These are phyloP conservation scores for Leucocoprinus sp. DNA, from an alignment of 768 basidiomycete species.

Conservation along the genomic window DNA sequence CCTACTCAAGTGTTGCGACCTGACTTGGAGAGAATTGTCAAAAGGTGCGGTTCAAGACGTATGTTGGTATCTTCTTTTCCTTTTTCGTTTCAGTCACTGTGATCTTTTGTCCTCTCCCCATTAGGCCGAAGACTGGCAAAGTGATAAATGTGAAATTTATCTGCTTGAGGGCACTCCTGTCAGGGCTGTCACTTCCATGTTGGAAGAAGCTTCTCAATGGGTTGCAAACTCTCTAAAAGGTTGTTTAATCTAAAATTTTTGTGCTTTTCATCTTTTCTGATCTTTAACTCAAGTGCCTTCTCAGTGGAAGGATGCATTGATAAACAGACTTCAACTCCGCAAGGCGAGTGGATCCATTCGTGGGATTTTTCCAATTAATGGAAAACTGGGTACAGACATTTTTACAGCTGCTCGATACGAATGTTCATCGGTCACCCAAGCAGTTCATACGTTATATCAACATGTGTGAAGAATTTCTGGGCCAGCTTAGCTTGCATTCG, in stretches of 20 bases:
- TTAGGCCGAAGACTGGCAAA: constrained; percentile 83
- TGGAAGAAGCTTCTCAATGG: constrained; percentile 62
- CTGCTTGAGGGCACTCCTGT: constrained; percentile 59
- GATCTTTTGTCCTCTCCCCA: not conserved
- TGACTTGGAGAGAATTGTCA: constrained; percentile 76
- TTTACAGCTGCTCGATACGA: constrained; percentile 40
- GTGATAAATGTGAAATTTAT: constrained; percentile 79
- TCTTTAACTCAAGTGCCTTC: constrained; percentile 27
- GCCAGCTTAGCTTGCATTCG: constrained; percentile 29
- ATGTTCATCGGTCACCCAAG: constrained; percentile 28
- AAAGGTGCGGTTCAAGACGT: constrained; percentile 74
- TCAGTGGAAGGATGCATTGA: constrained; percentile 44
- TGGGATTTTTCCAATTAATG: not conserved
- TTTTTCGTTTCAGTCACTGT: constrained; percentile 1
- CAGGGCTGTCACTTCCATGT: constrained; percentile 38
- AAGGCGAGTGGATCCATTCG: constrained; percentile 31
- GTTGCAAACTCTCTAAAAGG: constrained; percentile 38
- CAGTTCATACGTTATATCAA: constrained; percentile 30
- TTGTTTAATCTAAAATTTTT: constrained; percentile 15
- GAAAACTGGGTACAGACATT: constrained; percentile 27
- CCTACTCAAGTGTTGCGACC: constrained; percentile 72
- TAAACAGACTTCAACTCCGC: constrained; percentile 46
- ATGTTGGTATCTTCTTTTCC: constrained; percentile 22
- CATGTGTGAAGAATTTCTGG: constrained; percentile 32
- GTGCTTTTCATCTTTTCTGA: not conserved